phyloP scores from a whole-genome alignment of 2,329 filamentous ascomycete genomes.

The Colletotrichum higginsianum region DNA sequence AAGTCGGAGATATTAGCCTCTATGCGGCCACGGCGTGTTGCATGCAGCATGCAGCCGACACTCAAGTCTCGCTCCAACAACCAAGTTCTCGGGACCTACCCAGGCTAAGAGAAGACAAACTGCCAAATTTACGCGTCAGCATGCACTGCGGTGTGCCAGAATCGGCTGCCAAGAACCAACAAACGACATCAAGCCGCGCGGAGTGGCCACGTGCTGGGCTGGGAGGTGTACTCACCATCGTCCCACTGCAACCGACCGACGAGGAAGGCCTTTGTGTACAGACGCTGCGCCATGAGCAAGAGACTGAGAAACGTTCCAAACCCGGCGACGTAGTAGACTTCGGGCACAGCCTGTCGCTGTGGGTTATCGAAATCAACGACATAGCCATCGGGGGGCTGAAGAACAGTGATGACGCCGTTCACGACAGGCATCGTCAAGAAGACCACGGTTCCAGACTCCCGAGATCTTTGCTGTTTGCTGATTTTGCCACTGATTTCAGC shows the following conservation, averaged over 20 bases:
- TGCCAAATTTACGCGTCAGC: neutral
- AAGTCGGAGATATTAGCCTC: neutral
- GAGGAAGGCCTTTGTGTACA: conserved; percentile 45
- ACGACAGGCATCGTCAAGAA: conserved; percentile 38
- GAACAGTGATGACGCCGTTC: conserved; percentile 47
- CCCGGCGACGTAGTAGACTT: conserved; percentile 46
- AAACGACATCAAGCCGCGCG: neutral
- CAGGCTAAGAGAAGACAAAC: conserved; percentile 19
- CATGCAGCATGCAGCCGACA: neutral
- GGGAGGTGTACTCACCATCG: conserved; percentile 32
- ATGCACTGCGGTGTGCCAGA: no score
- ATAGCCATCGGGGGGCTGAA: conserved; percentile 50
- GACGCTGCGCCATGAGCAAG: conserved; percentile 48
- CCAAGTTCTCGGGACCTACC: conserved; percentile 11
- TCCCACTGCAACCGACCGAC: conserved; percentile 42
- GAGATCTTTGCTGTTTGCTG: neutral
- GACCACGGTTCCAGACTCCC: neutral
- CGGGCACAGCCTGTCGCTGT: conserved; percentile 44
- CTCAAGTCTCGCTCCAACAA: neutral
- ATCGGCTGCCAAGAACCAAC: neutral
- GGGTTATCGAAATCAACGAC: conserved; percentile 53
- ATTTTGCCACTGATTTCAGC: no score
- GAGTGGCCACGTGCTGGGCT: neutral
- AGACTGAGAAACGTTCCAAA: conserved; percentile 49
- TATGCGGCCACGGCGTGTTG: neutral